Conservation (phyloP, 768 basidiomycete genomes). For the Lactarius hatsudake region DNA sequence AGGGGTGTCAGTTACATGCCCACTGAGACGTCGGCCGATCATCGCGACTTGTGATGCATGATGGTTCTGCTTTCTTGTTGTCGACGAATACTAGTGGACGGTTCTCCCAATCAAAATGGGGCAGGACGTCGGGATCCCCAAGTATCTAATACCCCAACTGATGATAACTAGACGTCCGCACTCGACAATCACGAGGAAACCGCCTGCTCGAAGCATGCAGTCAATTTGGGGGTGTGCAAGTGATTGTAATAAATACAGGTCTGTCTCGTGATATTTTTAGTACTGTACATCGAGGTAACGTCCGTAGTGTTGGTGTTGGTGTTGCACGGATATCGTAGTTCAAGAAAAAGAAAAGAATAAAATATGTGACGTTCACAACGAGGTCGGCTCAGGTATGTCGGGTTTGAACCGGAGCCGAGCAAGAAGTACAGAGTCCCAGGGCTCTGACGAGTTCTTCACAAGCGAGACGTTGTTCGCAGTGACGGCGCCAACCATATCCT, state of each 20-base stretch:
- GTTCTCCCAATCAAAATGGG: not conserved
- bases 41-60: not conserved
- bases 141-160: not conserved
- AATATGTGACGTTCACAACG: constrained; percentile 32
- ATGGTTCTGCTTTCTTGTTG: not conserved
- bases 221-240: not conserved
- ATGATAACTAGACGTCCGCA: not conserved
- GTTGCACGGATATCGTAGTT: not conserved
- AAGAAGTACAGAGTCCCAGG: constrained; percentile 60
- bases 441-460: constrained; percentile 31
- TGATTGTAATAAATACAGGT: not conserved
- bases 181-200: not conserved
- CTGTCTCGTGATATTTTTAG: not conserved
- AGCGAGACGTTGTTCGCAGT: constrained; percentile 54
- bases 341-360: not conserved
- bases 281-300: not conserved
- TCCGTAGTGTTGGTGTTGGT: not conserved
- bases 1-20: not conserved
- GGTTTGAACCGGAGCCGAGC: constrained; percentile 65
- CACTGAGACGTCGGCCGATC: not conserved
- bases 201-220: not conserved
- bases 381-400: constrained; percentile 57
- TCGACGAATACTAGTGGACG: not conserved
- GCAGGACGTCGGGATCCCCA: not conserved
- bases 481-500: constrained; percentile 34